These are phyloP conservation scores for Cladosporium austrohemisphaericum DNA, from an alignment of 2,329 filamentous ascomycete species.

Conservation along the genomic window DNA sequence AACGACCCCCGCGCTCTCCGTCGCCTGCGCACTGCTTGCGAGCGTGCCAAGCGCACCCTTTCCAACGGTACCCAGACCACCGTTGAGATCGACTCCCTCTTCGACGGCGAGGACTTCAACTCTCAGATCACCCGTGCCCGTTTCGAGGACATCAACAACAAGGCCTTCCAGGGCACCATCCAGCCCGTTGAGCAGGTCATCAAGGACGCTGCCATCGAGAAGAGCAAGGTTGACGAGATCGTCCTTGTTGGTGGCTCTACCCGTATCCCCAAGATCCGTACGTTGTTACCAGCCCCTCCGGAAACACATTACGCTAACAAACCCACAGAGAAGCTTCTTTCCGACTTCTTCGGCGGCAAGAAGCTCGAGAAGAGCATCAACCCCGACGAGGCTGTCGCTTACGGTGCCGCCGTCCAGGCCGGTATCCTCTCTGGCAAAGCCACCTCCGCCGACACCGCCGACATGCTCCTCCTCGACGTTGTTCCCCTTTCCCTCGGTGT, in stretches of 20 bases:
- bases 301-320: too few species aligned
- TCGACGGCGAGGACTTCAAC: conserved; percentile 97
- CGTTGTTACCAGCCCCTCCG: too few species aligned
- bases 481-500: conserved; percentile 95
- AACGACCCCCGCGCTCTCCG: conserved; percentile 88
- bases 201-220: conserved; percentile 84
- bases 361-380: conserved; percentile 99
- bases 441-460: conserved; percentile 86
- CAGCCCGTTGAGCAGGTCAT: conserved; percentile 95
- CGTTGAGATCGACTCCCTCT: conserved; percentile 97
- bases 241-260: conserved; percentile 98
- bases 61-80: conserved; percentile 97
- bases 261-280: conserved; percentile 93
- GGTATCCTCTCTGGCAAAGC: conserved; percentile 99
- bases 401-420: conserved; percentile 97
- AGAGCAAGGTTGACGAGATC: conserved; percentile 93
- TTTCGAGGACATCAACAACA: conserved; percentile 97
- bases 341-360: conserved; percentile 99
- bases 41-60: conserved; percentile 98
- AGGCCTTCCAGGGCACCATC: conserved; percentile 88
- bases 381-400: conserved; percentile 98
- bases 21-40: conserved; percentile 94
- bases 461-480: conserved; percentile 94
- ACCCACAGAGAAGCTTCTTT: conserved; percentile 99
- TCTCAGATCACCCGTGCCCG: conserved; percentile 95